phyloP scores from a whole-genome alignment of 306 rosid genomes.

The Medicago ruthenica region DNA sequence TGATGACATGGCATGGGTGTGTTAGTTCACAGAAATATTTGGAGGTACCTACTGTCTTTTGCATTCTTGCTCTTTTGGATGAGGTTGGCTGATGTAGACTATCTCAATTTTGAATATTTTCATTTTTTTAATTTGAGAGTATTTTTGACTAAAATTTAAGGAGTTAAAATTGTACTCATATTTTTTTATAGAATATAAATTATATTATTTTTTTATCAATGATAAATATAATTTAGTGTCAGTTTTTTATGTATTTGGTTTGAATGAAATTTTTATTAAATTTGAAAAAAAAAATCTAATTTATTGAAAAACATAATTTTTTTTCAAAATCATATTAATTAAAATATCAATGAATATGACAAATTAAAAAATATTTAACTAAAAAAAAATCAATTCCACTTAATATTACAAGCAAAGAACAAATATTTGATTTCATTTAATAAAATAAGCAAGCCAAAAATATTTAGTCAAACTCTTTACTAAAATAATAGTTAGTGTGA shows the following conservation, averaged over 20 bases:
- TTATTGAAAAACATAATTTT: background rate
- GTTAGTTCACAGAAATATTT: constrained; percentile 35
- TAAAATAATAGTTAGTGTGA: too few species aligned
- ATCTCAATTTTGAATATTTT: constrained; percentile 28
- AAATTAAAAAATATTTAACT: background rate
- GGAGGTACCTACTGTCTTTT: constrained; percentile 31
- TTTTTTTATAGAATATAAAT: background rate
- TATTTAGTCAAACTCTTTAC: too few species aligned
- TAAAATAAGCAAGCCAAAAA: too few species aligned
- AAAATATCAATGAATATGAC: background rate
- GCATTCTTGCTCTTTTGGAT: constrained; percentile 10
- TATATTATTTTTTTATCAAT: background rate
- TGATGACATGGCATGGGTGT: constrained; percentile 59
- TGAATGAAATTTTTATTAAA: background rate
- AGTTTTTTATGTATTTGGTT: background rate
- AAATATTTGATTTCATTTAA: too few species aligned
- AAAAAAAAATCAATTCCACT: background rate
- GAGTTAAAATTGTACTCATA: background rate
- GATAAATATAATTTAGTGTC: background rate
- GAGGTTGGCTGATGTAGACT: constrained; percentile 22
- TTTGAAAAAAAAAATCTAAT: background rate
- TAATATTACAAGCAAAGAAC: too few species aligned
- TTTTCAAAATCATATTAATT: background rate
- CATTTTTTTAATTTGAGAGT: background rate
- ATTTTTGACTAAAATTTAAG: background rate